Conservation (phyloP, 2,329 filamentous ascomycete species). For the Botrytis elliptica region DNA sequence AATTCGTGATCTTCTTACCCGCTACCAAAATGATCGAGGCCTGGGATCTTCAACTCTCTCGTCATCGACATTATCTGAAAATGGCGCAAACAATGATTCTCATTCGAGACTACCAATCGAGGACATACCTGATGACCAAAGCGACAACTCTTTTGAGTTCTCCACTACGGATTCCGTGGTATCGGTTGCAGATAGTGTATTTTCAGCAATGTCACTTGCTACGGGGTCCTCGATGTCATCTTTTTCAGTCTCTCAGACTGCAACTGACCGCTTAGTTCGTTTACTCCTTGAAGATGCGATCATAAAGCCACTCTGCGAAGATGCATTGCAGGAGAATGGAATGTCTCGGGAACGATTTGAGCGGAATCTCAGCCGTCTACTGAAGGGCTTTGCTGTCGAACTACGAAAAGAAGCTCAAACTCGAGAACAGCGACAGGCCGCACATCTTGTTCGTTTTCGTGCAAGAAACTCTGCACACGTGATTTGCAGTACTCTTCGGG, state of each 20-base stretch:
- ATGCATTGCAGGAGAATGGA: conserved; percentile 1
- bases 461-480: conserved; percentile 26
- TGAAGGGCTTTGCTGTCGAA: conserved; percentile 22
- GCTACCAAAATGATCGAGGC: background rate
- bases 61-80: background rate
- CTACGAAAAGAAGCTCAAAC: conserved; percentile 23
- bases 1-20: background rate
- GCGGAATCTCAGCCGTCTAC: conserved; percentile 22
- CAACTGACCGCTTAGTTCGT: conserved; percentile 23
- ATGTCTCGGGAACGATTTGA: conserved; percentile 23
- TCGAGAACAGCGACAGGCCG: conserved; percentile 20
- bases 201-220: conserved; percentile 18
- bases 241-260: conserved; percentile 8
- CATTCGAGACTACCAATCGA: background rate
- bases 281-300: conserved; percentile 21
- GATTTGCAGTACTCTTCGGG: conserved; percentile 21
- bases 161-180: conserved; percentile 13
- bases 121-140: background rate
- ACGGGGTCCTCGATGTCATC: conserved; percentile 25
- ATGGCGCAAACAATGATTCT: background rate
- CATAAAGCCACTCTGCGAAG: conserved; percentile 16
- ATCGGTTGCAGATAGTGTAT: conserved; percentile 24
- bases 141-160: background rate
- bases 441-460: conserved; percentile 23
- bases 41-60: background rate